Evolutionary conservation across 2,329 filamentous ascomycete species (phyloP), one percentile per base, ranked within the genome.

Genomic region (Anthostomella pinea): DNA sequence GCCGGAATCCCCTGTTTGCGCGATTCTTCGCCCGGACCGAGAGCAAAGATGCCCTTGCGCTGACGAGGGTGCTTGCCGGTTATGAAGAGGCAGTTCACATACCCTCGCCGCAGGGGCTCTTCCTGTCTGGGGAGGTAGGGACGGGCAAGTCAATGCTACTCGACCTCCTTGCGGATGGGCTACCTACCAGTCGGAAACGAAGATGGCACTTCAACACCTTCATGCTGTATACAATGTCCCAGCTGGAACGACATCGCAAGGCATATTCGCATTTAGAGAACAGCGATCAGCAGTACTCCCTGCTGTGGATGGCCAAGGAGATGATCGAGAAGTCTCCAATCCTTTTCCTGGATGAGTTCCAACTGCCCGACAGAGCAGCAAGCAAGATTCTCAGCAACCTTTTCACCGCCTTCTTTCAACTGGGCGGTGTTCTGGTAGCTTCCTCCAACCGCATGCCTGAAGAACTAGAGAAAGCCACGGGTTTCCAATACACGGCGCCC

Each of bases 181-280:
- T 93, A 4, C 87, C 87, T 1, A 88, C 79, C 11, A 67, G 72
- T 28, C 81, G 80, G 53, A 91, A 91, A 66, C 71, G 75, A 49
- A 70, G 85, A 41, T 89, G 83, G 80, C 87, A 91, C 56, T 93
- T 89, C 63, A 88, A 87, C 57, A 88, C 84, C 0, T 93, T 93
- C 52, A 93, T 93, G 84, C 68, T 91, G 7, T 81, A 90, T 48
- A 81, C 79, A 0, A 72, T 90, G 30, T 82, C 85, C 1, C 80
- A 81, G 33, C 68, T 93, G 1, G 87, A 91, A 51, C 66, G 72
- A 9, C 72, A 85, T 28, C 70, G 86, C 51, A 68, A 66, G 39
- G 49, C 58, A 4, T 51, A 56, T 2, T 45, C 50, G 2, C 39
- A 48, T 10, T 22, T 47, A 10, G 44, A 35, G 41, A 32, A 36